phyloP scores from a whole-genome alignment of 192 early-diverging fungal genomes.

The Backusella luteola region DNA sequence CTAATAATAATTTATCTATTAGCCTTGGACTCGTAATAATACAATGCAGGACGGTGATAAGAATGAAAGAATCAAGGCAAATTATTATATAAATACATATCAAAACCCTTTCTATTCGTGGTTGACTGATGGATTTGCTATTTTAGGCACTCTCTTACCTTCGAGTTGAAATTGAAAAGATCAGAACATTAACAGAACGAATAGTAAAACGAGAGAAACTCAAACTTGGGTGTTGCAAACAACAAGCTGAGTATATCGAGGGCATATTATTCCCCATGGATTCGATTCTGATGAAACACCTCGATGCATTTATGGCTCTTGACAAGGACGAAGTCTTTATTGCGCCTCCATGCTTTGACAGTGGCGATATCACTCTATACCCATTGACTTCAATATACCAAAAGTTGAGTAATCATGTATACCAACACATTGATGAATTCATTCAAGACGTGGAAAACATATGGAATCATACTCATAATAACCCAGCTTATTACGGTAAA shows the following conservation, averaged over 20 bases:
- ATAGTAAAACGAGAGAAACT: constrained; percentile 69
- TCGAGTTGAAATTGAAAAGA: constrained; percentile 85
- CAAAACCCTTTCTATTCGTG: no score
- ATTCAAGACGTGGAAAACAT: constrained; percentile 61
- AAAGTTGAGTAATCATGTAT: constrained; percentile 43
- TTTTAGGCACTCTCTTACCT: constrained; percentile 41
- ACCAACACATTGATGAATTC: constrained; percentile 56
- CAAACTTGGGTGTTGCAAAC: constrained; percentile 57
- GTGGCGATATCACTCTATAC: background rate
- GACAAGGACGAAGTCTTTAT: background rate
- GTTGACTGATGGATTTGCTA: no score
- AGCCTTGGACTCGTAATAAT: constrained; percentile 85
- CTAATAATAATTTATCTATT: background rate
- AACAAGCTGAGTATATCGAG: constrained; percentile 66
- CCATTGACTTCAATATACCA: background rate
- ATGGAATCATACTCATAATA: constrained; percentile 71
- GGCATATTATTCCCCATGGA: constrained; percentile 69
- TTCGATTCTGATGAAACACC: constrained; percentile 55
- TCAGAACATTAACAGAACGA: constrained; percentile 79
- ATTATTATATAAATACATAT: no score
- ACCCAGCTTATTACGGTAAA: constrained; percentile 48
- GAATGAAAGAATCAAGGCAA: no score
- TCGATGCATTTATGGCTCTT: constrained; percentile 62
- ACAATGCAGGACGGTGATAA: background rate
- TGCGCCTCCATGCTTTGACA: background rate